Evolutionary conservation across 768 basidiomycete genomes (phyloP).

Genomic region (Tricholoma sp.): DNA sequence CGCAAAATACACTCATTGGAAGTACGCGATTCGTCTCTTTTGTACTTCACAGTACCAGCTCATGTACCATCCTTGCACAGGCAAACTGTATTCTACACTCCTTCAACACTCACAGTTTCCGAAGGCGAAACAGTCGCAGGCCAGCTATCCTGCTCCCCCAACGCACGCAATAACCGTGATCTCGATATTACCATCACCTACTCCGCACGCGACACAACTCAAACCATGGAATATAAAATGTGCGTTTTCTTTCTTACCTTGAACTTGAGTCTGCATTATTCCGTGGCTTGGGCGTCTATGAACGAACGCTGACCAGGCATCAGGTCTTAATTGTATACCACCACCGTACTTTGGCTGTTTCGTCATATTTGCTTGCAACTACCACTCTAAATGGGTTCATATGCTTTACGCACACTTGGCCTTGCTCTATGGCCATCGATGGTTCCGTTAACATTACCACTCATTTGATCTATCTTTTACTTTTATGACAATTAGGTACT

Average conservation of each 20-base stretch:
- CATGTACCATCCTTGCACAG: constrained; percentile 28
- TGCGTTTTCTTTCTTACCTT: constrained; percentile 45
- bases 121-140: constrained; percentile 75
- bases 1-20: constrained; percentile 95
- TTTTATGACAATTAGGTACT: background rate
- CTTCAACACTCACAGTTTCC: constrained; percentile 62
- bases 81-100: constrained; percentile 98
- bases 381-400: background rate
- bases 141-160: constrained; percentile 74
- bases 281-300: constrained; percentile 15
- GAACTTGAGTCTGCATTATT: constrained; percentile 10
- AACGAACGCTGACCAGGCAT: constrained; percentile 60
- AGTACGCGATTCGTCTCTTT: constrained; percentile 47
- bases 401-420: background rate
- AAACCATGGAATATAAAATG: constrained; percentile 75
- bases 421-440: background rate
- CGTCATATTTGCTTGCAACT: background rate
- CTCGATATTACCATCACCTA: constrained; percentile 86
- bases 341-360: constrained; percentile 1
- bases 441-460: background rate
- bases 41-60: background rate
- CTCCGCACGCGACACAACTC: constrained; percentile 35
- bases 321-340: constrained; percentile 59
- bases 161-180: constrained; percentile 90
- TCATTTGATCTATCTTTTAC: background rate